A percentile compares a stretch with the other conserved stretches of the same genome.
Conservation (phyloP, 2,329 filamentous ascomycete species). For the Teratosphaeria viscida region DNA sequence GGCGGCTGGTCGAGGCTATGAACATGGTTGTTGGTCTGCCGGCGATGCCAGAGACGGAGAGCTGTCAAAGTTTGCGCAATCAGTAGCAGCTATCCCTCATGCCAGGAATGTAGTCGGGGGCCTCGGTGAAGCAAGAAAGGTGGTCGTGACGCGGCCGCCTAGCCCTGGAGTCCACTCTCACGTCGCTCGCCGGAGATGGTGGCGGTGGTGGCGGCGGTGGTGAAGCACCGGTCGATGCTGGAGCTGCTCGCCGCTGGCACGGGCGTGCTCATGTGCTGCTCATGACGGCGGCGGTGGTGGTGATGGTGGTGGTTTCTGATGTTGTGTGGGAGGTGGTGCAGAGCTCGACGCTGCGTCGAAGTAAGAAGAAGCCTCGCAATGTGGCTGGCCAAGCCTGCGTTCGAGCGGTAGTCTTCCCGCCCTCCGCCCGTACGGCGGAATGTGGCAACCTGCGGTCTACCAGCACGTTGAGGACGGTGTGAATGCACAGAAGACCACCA, state of each 20-base stretch:
- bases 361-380: background rate
- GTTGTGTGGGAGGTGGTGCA: background rate
- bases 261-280: background rate
- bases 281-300: background rate
- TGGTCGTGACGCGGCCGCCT: background rate
- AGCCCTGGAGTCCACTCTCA: background rate
- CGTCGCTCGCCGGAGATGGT: background rate
- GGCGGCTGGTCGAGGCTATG: background rate
- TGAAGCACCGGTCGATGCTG: background rate
- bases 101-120: no score
- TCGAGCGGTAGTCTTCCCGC: background rate
- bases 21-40: background rate
- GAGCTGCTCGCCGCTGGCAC: background rate
- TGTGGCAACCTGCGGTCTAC: background rate
- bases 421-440: background rate
- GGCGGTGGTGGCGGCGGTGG: background rate
- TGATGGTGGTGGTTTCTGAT: background rate
- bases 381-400: background rate
- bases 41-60: background rate
- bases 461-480: background rate
- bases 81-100: background rate
- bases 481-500: background rate
- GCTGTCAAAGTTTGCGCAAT: background rate
- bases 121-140: background rate
- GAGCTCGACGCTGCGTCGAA: background rate